Base-by-base conservation (phyloP, 345 rosid genomes). In the Camelina hispida region DNA sequence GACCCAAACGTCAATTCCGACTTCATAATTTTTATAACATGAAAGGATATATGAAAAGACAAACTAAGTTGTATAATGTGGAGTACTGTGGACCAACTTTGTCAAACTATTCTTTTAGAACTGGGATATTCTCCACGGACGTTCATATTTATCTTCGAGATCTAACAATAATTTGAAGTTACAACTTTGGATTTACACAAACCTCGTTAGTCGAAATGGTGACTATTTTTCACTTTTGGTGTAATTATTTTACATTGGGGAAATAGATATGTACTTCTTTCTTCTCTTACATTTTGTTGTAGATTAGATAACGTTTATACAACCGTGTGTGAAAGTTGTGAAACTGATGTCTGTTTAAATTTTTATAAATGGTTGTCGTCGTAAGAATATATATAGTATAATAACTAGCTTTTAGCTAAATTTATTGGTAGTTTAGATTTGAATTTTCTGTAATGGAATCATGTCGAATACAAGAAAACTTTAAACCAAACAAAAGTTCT, bases 31-130 rank as follows among this genome's bases (percentile, higher is more conserved):
- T 28, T 34, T 25, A 7, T 44, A 35, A 47, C 34, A 58, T 74
- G 67, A 37, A 35, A 12, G 4, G 18, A 22, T 22, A 22, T 1
- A 50, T 44, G 23, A 57, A 66, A 58, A 9, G 60, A 74, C 60
- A 66, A 74, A 7, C 51, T 17, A 66, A 66, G 37, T 65, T 74
- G 50, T 44, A 73, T 32, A 9, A 54, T 74, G 59, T 71, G 60
- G 75, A 60, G 37, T 72, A 23, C 25, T 23, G 61, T 74, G 53
- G 78, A 66, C 78, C 78, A 48, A 16, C 42, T 22, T 44, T 55
- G 40, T 46, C 62, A 63, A 64, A 15, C 28, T 34, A 11, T 23
- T 22, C 16, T 15, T 8, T 57, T 44, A 25, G 55, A 30, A 56
- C 55, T 59, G 13, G 10, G 40, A 69, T 70, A 46, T 70, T 70